Evolutionary conservation across 495 filamentous ascomycete species (phyloP).

Genomic region (Talaromyces ruber): DNA sequence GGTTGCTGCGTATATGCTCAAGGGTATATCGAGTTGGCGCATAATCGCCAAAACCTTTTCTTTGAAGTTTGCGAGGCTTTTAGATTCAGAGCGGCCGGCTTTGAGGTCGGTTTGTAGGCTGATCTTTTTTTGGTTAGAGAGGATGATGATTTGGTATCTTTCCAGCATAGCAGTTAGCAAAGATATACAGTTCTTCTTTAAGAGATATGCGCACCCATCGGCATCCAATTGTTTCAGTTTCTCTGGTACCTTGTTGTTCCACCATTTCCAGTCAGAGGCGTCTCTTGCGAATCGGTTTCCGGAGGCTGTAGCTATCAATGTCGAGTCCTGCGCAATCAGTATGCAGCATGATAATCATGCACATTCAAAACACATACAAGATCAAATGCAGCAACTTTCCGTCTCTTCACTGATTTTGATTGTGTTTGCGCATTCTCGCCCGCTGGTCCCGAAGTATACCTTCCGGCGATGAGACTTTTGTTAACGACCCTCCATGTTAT

Average conservation of each 20-base stretch:
- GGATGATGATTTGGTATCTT: constrained; percentile 68
- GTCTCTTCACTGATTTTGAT: constrained; percentile 17
- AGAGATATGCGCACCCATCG: constrained; percentile 49
- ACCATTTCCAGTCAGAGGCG: constrained; percentile 89
- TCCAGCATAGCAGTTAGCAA: neutral
- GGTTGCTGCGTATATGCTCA: constrained; percentile 79
- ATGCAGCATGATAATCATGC: neutral
- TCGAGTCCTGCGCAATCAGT: constrained; percentile 60
- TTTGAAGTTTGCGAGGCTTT: constrained; percentile 68
- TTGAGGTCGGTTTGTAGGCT: constrained; percentile 66
- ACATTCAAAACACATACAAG: constrained; percentile 48
- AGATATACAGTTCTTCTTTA: neutral
- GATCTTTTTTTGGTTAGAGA: constrained; percentile 85
- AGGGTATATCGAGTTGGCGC: constrained; percentile 62
- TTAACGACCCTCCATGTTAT: constrained; percentile 64
- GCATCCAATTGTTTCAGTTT: constrained; percentile 55
- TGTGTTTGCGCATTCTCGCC: constrained; percentile 13
- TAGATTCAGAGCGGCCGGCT: constrained; percentile 50
- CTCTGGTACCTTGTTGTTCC: constrained; percentile 62
- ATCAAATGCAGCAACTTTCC: constrained; percentile 83
- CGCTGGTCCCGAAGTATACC: constrained; percentile 46
- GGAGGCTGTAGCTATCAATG: constrained; percentile 69
- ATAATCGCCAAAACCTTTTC: constrained; percentile 63
- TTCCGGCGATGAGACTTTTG: constrained; percentile 68
- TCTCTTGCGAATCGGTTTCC: constrained; percentile 69